Evolutionary conservation across 139 green algal species (phyloP), one percentile per base, ranked within the genome.

Genomic region (Coelastrella sp.): DNA sequence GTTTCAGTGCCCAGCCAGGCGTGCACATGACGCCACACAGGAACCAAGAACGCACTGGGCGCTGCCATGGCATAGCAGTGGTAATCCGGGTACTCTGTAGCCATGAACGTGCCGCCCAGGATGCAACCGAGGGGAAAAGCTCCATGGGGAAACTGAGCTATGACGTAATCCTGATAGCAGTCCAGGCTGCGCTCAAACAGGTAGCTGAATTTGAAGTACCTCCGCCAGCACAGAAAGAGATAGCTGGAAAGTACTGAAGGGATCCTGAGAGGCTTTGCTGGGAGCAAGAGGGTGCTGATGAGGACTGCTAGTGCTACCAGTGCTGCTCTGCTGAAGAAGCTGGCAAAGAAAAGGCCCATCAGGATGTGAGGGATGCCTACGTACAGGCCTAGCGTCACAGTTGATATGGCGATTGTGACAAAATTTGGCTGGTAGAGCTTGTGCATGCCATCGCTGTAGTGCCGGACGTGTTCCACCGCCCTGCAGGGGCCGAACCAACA

Each of bases 181-280:
- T 89, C 82, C 17, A 92, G 49, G 74, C 22, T 73, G 19, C 27
- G 5, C 24, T 92, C 89, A 57, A 92, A 92, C 10, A 92, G 59
- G 73, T 72, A 92, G 74, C 70, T 86, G 89, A 92, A 92, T 35
- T 61, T 70, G 75, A 92, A 92, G 89, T 92, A 92, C 25, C 82
- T 74, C 7, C 90, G 78, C 90, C 90, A 92, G 63, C 24, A 68
- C 15, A 78, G 84, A 58, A 92, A 87, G 25, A 91, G 25, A 12
- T 83, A 88, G 68, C 66, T 70, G 25, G 22, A 58, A 15, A 84
- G 66, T 7, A 91, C 68, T 22, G 56, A n/a, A 8, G 22, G 14
- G 17, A 90, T 20, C 12, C 61, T 61, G 9, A 87, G 60, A 4
- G 89, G 89, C 59, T 57, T 59, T 56, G 80, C 78, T 60, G 88